Conservation (phyloP, 2,329 filamentous ascomycete species). For the Ascochyta fabae region DNA sequence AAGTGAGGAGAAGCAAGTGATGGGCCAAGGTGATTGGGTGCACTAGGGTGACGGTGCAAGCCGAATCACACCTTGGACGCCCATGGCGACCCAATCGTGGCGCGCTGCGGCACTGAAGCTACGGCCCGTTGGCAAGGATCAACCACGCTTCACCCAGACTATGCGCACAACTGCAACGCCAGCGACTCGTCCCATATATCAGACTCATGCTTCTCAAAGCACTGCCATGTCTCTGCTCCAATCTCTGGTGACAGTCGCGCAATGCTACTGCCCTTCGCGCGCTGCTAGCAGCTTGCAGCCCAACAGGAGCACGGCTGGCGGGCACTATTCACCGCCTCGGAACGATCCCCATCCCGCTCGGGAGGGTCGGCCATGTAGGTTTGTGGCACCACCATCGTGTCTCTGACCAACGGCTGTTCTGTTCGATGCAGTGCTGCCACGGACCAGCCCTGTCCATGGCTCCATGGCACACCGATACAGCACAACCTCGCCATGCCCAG, state of each 20-base stretch:
- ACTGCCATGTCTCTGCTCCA: conserved; percentile 6
- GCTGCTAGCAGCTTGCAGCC: conserved; percentile 17
- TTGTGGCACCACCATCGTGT: conserved; percentile 34
- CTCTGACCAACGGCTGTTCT: conserved; percentile 27
- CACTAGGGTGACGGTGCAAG: conserved; percentile 17
- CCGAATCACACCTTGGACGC: conserved; percentile 19
- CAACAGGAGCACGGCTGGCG: conserved; percentile 11
- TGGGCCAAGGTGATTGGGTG: conserved; percentile 24
- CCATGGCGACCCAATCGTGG: conserved; percentile 11
- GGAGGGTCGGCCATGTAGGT: conserved; percentile 26
- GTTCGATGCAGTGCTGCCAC: conserved; percentile 23
- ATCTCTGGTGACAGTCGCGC: conserved; percentile 30
- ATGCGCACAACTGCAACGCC: conserved; percentile 16
- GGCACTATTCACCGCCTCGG: conserved; percentile 19
- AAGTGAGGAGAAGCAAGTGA: conserved; percentile 25
- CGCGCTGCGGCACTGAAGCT: conserved; percentile 17
- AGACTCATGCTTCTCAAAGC: conserved; percentile 9
- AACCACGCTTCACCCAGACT: conserved; percentile 19
- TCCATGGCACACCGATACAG: conserved; percentile 24
- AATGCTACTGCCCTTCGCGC: conserved; percentile 9
- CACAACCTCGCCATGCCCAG: conserved; percentile 29
- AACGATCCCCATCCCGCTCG: conserved; percentile 25
- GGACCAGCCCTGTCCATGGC: conserved; percentile 18
- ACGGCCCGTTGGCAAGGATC: conserved; percentile 37
- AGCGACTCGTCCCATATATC: conserved; percentile 17